Evolutionary conservation across 257 asterid genomes (phyloP), one percentile per base, ranked within the genome.

Genomic region (Ophiorrhiza pumila): DNA sequence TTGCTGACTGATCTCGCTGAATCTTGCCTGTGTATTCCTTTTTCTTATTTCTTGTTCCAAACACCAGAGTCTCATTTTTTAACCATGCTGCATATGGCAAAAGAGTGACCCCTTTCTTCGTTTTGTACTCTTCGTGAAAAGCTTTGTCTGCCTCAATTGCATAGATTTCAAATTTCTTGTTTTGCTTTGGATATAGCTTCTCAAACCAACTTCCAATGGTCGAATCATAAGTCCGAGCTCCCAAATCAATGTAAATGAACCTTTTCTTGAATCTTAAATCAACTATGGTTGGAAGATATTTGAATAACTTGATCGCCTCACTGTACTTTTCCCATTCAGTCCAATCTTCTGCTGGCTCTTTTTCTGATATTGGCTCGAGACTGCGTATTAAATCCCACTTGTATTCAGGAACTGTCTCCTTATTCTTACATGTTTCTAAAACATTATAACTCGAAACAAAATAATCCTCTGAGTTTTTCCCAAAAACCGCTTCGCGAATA

Each of bases 71-170:
- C 49, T 55, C 65, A n/a, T 76, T 76, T 20, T 45, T 59, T 2
- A 69, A 18, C 71, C 80, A 76, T 0, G 75, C 80, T 34, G 80
- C 76, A 43, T 76, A 76, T 4, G 80, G 80, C 37, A 76, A 47
- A 25, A 76, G 58, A 22, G 71, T 76, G 9, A 76, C 80, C 52
- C 74, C 76, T 20, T 69, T 76, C 71, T 39, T 76, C 14, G 39
- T 39, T 29, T 45, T 42, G 29, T 75, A 75, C 69, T 75, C 58
- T 4, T 45, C 59, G 20, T 75, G 79, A 22, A 75, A 75, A n/a
- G 56, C 13, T 63, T 68, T 75, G 20, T 75, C 79, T 9, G 74
- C 79, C 27, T 69, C 80, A 14, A 76, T 76, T 20, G 80, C 76
- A 23, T 46, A 76, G 42, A 76, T 60, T 25, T 76, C 71, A 55